Conservation (phyloP, 495 filamentous ascomycete genomes). For the Aspergillus taichungensis region DNA sequence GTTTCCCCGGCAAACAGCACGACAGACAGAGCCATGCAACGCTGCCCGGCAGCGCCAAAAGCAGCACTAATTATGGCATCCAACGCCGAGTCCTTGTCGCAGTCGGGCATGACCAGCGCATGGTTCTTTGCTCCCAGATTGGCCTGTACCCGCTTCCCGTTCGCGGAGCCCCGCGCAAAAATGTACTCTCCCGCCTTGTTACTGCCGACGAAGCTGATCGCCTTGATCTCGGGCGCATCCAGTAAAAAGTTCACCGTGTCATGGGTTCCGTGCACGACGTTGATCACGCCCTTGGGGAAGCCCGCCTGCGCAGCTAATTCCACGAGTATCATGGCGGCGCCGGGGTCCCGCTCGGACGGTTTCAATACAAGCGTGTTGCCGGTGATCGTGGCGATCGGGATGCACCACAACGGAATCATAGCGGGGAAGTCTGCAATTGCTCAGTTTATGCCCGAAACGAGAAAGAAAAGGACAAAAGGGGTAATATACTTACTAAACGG, state of each 20-base stretch:
- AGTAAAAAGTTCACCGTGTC: constrained; percentile 87
- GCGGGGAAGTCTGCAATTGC: constrained; percentile 76
- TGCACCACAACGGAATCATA: constrained; percentile 98
- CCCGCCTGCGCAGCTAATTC: constrained; percentile 79
- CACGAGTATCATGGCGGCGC: constrained; percentile 81
- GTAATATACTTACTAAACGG: constrained; percentile 75
- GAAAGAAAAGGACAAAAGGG: no score
- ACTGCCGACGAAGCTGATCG: constrained; percentile 80
- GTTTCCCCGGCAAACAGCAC: constrained; percentile 82
- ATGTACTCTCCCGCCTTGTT: constrained; percentile 93
- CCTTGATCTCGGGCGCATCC: constrained; percentile 82
- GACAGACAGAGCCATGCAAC: constrained; percentile 86
- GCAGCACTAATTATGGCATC: constrained; percentile 83
- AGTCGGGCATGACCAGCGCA: constrained; percentile 77
- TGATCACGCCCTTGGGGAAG: constrained; percentile 80
- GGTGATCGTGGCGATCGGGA: constrained; percentile 83
- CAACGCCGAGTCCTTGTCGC: constrained; percentile 85
- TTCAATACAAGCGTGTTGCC: constrained; percentile 85
- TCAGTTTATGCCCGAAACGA: constrained; percentile 5
- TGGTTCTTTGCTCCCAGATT: constrained; percentile 95
- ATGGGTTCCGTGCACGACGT: constrained; percentile 76
- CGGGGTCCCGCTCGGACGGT: constrained; percentile 85
- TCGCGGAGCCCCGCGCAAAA: constrained; percentile 67
- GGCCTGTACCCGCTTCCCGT: constrained; percentile 77
- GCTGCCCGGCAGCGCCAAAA: constrained; percentile 84